phyloP scores from a whole-genome alignment of 1,284 basidiomycete species.

The Irpex lacteus region DNA sequence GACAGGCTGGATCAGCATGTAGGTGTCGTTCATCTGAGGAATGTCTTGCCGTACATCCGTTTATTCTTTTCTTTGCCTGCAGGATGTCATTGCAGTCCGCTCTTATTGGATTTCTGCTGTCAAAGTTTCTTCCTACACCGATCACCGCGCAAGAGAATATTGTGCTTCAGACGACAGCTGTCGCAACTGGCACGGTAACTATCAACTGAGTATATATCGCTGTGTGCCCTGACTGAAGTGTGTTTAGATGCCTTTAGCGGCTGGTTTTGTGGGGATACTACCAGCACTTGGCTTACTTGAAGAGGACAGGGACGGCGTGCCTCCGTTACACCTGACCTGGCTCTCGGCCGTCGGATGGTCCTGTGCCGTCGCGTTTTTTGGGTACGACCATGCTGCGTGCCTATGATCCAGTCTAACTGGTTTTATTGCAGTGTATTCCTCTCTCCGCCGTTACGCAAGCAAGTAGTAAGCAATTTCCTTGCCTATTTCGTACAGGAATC shows the following conservation, averaged over 20 bases:
- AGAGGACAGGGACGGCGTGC: conserved; percentile 71
- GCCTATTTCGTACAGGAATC: background rate
- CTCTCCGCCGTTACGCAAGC: conserved; percentile 88
- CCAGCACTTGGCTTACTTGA: conserved; percentile 84
- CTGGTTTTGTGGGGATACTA: conserved; percentile 93
- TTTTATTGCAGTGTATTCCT: conserved; percentile 73
- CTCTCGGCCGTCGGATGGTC: conserved; percentile 78
- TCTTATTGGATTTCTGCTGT: conserved; percentile 87
- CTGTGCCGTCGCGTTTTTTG: conserved; percentile 88
- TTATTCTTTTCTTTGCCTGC: background rate
- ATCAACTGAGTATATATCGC: background rate
- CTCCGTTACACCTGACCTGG: conserved; percentile 76
- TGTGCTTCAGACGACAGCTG: conserved; percentile 93
- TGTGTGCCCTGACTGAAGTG: background rate
- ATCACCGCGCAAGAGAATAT: conserved; percentile 90
- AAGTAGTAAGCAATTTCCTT: conserved; percentile 63
- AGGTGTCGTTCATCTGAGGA: conserved; percentile 17
- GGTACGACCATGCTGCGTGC: conserved; percentile 40
- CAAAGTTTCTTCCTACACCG: conserved; percentile 67
- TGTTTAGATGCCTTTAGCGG: conserved; percentile 80
- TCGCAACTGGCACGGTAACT: conserved; percentile 78
- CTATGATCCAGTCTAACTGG: background rate
- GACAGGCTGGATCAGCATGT: conserved; percentile 78
- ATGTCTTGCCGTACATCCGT: background rate
- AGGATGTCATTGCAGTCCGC: conserved; percentile 97